Conservation (phyloP, 1,284 basidiomycete species). For the Pseudozyma thailandica region DNA sequence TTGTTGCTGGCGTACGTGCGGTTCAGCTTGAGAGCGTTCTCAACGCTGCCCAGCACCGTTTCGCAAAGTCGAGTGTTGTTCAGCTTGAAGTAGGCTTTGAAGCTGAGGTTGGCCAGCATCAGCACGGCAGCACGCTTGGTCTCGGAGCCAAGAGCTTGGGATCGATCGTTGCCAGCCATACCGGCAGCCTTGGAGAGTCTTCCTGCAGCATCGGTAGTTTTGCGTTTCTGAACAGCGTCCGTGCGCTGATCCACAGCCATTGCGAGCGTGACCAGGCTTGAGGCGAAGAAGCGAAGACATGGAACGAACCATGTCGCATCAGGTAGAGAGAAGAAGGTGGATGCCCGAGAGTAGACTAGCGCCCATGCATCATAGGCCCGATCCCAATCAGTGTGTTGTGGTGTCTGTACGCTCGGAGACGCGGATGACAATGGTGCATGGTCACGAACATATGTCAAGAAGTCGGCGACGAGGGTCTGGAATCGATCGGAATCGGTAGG, state of each 20-base stretch:
- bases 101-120: constrained; percentile 64
- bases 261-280: constrained; percentile 39
- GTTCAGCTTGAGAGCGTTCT: constrained; percentile 67
- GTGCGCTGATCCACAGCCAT: constrained; percentile 44
- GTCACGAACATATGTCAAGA: constrained; percentile 40
- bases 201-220: constrained; percentile 65
- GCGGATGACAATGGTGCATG: constrained; percentile 22
- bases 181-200: constrained; percentile 63
- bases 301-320: constrained; percentile 67
- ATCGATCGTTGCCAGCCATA: constrained; percentile 64
- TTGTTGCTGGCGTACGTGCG: constrained; percentile 27
- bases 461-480: constrained; percentile 45
- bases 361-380: constrained; percentile 56
- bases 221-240: constrained; percentile 40
- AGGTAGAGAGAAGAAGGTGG: constrained; percentile 62
- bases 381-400: constrained; percentile 27
- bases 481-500: constrained; percentile 47
- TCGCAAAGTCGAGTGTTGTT: constrained; percentile 70
- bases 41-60: constrained; percentile 69
- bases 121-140: constrained; percentile 64
- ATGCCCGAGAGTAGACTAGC: constrained; percentile 56
- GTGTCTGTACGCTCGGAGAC: constrained; percentile 6
- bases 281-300: constrained; percentile 45
- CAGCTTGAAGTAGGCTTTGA: constrained; percentile 66
- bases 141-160: constrained; percentile 43